Evolutionary conservation across 2,329 filamentous ascomycete species (phyloP).

Genomic region (Monosporascus ibericus): DNA sequence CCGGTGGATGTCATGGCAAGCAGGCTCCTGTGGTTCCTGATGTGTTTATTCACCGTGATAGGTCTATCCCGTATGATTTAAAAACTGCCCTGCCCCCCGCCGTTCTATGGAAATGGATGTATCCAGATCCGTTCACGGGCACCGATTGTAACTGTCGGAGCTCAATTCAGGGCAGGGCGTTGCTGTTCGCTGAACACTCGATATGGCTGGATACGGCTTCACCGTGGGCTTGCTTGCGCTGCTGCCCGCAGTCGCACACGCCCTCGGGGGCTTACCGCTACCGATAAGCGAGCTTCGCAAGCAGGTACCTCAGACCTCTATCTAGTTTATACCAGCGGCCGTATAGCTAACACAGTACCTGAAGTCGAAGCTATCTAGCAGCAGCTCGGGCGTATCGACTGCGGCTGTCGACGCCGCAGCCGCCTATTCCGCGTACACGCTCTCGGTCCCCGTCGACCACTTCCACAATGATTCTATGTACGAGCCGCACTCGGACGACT

Average conservation of each 20-base stretch:
- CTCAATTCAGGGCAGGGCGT: not conserved
- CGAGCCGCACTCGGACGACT: conserved; percentile 5
- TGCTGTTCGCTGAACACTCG: not conserved
- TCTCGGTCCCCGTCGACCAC: conserved; percentile 15
- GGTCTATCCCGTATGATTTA: not conserved
- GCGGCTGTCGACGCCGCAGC: not conserved
- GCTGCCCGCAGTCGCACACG: not conserved
- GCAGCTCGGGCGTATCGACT: not conserved
- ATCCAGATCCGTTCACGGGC: not conserved
- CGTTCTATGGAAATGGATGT: not conserved
- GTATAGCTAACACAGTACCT: not conserved
- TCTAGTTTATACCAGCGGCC: no score
- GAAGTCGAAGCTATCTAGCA: not conserved
- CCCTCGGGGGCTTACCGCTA: not conserved
- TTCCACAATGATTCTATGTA: conserved; percentile 4
- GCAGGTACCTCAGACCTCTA: not conserved
- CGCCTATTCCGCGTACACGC: not conserved
- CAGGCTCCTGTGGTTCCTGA: no score
- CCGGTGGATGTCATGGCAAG: not conserved
- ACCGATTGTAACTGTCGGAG: not conserved
- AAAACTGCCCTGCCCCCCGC: not conserved
- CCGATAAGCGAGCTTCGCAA: not conserved
- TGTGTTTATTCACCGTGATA: no score
- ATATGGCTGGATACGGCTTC: not conserved
- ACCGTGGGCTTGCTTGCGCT: not conserved